phyloP scores from a whole-genome alignment of 768 basidiomycete species.

The Leccinellum luteum region DNA sequence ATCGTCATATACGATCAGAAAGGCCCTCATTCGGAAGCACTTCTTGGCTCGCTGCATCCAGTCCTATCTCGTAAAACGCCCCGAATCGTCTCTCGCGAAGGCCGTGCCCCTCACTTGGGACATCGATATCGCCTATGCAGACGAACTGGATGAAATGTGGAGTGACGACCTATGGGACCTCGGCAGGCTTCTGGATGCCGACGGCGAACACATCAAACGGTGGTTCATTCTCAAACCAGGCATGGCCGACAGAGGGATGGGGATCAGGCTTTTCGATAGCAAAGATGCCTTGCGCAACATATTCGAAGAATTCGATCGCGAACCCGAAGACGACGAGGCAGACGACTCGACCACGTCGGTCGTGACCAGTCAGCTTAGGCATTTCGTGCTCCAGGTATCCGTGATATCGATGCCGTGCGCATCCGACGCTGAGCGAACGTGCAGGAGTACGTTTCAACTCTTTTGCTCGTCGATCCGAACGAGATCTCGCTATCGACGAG shows the following conservation, averaged over 20 bases:
- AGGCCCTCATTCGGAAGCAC: constrained; percentile 93
- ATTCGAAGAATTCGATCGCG: constrained; percentile 76
- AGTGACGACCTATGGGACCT: constrained; percentile 92
- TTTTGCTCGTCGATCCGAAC: constrained; percentile 73
- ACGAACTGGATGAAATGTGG: constrained; percentile 94
- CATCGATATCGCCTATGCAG: constrained; percentile 82
- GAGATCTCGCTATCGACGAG: constrained; percentile 34
- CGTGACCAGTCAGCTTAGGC: constrained; percentile 82
- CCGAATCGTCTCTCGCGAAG: constrained; percentile 49
- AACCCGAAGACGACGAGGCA: constrained; percentile 49
- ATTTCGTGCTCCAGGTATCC: constrained; percentile 91
- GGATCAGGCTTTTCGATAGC: constrained; percentile 85
- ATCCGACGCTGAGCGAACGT: constrained; percentile 2
- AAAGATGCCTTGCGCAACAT: constrained; percentile 70
- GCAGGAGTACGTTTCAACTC: constrained; percentile 83
- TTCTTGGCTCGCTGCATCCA: constrained; percentile 76
- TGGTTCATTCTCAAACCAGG: constrained; percentile 99
- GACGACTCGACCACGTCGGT: constrained; percentile 51
- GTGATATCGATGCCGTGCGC: constrained; percentile 1
- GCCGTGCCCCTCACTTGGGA: constrained; percentile 77
- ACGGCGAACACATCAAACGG: constrained; percentile 18
- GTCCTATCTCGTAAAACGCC: constrained; percentile 70
- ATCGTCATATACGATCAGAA: constrained; percentile 86
- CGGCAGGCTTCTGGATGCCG: constrained; percentile 52
- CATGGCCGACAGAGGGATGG: constrained; percentile 96